Evolutionary conservation across 306 rosid genomes (phyloP).

Genomic region (Astragalus membranaceus): DNA sequence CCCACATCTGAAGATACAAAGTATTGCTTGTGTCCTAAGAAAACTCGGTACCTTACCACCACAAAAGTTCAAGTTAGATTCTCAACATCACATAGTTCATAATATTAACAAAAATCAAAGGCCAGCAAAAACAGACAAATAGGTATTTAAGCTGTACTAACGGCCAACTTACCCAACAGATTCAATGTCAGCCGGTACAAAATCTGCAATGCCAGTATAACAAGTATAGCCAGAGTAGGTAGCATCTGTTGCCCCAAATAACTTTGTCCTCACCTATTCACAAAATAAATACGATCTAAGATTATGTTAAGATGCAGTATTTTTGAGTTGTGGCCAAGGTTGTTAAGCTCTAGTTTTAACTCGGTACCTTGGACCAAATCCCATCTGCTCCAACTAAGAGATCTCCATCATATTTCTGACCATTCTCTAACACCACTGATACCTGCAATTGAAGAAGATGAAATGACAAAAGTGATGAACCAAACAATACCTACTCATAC

Average conservation of each 20-base stretch:
- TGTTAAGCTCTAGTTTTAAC: neutral
- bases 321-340: neutral
- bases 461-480: constrained; percentile 18
- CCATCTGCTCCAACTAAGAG: constrained; percentile 97
- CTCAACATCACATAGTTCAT: constrained; percentile 4
- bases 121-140: neutral
- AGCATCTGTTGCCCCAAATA: constrained; percentile 67
- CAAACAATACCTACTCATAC: neutral
- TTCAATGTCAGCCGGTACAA: constrained; percentile 86
- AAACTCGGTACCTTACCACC: constrained; percentile 86
- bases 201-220: constrained; percentile 93
- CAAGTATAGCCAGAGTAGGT: constrained; percentile 88
- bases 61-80: constrained; percentile 27
- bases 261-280: constrained; percentile 68
- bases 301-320: neutral
- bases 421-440: constrained; percentile 69
- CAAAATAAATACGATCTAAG: neutral
- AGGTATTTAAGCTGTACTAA: too few species aligned
- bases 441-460: constrained; percentile 45
- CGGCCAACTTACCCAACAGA: constrained; percentile 74
- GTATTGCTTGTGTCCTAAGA: constrained; percentile 97
- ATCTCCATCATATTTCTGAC: constrained; percentile 79
- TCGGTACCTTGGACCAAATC: constrained; percentile 99
- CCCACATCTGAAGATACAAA: constrained; percentile 98
- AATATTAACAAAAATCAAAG: neutral